Conservation (phyloP, 2,329 filamentous ascomycete genomes). For the Arthrobotrys sphaeroides region DNA sequence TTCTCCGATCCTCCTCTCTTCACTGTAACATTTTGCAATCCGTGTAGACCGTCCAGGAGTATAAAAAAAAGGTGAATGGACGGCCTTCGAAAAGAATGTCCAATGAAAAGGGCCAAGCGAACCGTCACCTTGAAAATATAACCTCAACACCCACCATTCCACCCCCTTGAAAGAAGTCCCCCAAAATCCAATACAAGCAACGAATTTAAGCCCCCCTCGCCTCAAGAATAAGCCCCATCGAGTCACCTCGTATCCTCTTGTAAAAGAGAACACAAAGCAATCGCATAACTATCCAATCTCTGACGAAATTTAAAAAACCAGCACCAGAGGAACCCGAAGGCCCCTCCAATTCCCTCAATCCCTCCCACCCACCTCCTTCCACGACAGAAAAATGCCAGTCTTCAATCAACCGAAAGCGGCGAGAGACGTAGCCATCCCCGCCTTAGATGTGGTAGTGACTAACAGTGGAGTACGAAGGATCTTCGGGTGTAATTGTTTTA, state of each 20-base stretch:
- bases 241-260: constrained; percentile 75
- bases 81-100: constrained; percentile 61
- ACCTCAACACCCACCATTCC: not conserved
- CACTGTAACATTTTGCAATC: not conserved
- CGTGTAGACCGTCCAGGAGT: constrained; percentile 61
- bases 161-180: not conserved
- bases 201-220: constrained; percentile 73
- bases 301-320: constrained; percentile 76
- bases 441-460: not conserved
- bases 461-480: constrained; percentile 56
- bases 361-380: constrained; percentile 60
- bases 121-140: constrained; percentile 26
- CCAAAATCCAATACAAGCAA: constrained; percentile 5
- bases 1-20: not conserved
- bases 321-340: constrained; percentile 55
- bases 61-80: constrained; percentile 60
- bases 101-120: constrained; percentile 65
- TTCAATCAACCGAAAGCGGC: constrained; percentile 59
- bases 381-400: constrained; percentile 57
- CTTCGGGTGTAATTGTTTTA: constrained; percentile 65
- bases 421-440: constrained; percentile 55
- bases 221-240: constrained; percentile 99
- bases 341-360: constrained; percentile 50
- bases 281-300: constrained; percentile 96
- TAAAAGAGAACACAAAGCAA: constrained; percentile 70